Percentiles rank a stretch among this genome's conserved stretches.
These are phyloP conservation scores for Russula vinacea DNA, from an alignment of 768 basidiomycete genomes.

Conservation along the genomic window DNA sequence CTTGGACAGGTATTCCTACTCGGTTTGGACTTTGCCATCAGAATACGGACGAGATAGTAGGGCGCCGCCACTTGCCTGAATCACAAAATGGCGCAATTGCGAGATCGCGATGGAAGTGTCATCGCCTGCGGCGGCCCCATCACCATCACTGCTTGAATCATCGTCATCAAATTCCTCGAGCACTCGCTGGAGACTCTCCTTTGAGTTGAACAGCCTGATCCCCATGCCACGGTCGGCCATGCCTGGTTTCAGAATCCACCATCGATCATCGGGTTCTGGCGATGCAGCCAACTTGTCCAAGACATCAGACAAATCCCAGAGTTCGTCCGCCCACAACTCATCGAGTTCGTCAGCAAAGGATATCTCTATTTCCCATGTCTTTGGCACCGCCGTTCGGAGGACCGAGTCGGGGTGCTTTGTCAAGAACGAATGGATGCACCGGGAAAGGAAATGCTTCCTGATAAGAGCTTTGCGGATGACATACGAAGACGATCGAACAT, in stretches of 20 bases:
- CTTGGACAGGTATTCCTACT: constrained; percentile 77
- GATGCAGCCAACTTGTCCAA: constrained; percentile 42
- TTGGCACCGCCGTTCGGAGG: constrained; percentile 57
- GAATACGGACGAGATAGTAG: constrained; percentile 8
- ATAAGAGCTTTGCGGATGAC: constrained; percentile 91
- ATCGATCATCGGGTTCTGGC: constrained; percentile 37
- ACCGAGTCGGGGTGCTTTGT: constrained; percentile 63
- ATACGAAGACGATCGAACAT: constrained; percentile 74
- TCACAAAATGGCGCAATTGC: constrained; percentile 91
- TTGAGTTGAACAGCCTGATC: constrained; percentile 82
- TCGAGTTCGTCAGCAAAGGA: constrained; percentile 92
- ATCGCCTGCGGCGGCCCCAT: constrained; percentile 32
- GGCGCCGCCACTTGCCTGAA: constrained; percentile 60
- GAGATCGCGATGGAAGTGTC: constrained; percentile 68
- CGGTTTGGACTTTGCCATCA: background rate
- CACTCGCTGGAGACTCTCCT: constrained; percentile 65
- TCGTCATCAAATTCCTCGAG: constrained; percentile 76
- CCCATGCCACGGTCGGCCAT: constrained; percentile 98
- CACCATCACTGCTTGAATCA: constrained; percentile 42
- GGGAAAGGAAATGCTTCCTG: constrained; percentile 87
- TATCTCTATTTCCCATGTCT: constrained; percentile 81
- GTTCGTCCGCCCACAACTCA: constrained; percentile 88
- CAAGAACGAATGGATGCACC: constrained; percentile 65
- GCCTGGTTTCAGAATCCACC: constrained; percentile 97
- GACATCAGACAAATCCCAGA: constrained; percentile 75